Conservation (phyloP, 352 stramenopile genomes). For the Thalassiosira hispida region DNA sequence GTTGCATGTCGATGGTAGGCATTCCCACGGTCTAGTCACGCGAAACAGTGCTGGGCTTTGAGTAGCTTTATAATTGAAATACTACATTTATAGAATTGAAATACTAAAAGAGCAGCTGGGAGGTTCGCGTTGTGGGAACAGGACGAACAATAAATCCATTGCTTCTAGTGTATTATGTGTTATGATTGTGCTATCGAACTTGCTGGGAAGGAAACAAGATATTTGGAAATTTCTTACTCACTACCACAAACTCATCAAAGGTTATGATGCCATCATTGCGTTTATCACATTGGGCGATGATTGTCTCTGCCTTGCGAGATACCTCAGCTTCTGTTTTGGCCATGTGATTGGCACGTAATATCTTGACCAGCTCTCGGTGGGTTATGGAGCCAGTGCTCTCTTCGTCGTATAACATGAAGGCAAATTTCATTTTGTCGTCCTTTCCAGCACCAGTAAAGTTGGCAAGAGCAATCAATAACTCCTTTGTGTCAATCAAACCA, state of each 20-base stretch:
- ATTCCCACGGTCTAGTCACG: no score
- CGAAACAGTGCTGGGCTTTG: no score
- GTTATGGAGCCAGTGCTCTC: constrained; percentile 94
- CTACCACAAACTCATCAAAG: constrained; percentile 96
- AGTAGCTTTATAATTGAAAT: no score
- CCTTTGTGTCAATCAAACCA: constrained; percentile 91
- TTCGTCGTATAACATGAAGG: constrained; percentile 94
- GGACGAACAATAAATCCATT: no score
- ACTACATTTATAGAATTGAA: no score
- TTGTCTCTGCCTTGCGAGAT: constrained; percentile 94
- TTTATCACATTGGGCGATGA: constrained; percentile 96
- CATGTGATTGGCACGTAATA: constrained; percentile 96
- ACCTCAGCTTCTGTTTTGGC: constrained; percentile 91
- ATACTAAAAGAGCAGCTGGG: no score
- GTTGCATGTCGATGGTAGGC: no score
- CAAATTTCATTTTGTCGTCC: constrained; percentile 96
- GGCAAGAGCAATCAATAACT: constrained; percentile 94
- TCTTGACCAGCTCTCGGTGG: constrained; percentile 93
- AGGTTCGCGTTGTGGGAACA: no score
- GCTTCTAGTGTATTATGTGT: no score
- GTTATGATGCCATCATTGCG: constrained; percentile 95
- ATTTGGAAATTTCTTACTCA: constrained; percentile 97
- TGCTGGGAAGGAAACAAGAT: constrained; percentile 88
- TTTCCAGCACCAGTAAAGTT: constrained; percentile 94
- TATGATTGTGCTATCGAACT: background rate